Conservation (phyloP, 441 rosid species). For the Erodium trifolium region DNA sequence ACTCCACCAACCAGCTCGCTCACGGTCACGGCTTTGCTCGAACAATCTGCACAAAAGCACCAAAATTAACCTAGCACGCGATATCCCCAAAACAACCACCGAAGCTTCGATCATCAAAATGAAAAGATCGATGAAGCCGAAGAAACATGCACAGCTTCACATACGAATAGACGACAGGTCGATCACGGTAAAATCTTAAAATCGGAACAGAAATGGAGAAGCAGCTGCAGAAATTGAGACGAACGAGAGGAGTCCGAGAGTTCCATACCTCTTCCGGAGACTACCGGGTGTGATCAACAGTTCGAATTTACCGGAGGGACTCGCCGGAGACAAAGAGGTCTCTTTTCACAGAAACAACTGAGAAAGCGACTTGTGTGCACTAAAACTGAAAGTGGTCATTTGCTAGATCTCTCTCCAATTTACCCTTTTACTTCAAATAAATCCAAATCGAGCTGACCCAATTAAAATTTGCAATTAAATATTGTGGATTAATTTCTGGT, state of each 20-base stretch:
- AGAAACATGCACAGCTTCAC: neutral
- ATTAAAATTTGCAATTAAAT: neutral
- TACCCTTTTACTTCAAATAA: neutral
- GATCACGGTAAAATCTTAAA: neutral
- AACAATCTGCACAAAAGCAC: constrained; percentile 7
- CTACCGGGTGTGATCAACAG: constrained; percentile 16
- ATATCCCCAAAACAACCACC: constrained; percentile 8
- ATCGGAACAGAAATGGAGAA: neutral
- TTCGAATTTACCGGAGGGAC: constrained; percentile 18
- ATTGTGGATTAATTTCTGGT: neutral
- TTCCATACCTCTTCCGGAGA: constrained; percentile 23
- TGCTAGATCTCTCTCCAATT: too few species aligned
- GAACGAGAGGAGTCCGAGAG: neutral
- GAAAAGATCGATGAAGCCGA: neutral
- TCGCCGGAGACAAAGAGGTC: constrained; percentile 8
- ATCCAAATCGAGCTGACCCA: neutral
- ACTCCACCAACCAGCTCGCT: constrained; percentile 5
- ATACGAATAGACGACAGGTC: neutral
- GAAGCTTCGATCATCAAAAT: constrained; percentile 15
- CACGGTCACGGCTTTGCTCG: neutral
- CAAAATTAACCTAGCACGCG: constrained; percentile 12
- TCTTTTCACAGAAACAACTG: neutral
- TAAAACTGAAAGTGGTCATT: too few species aligned
- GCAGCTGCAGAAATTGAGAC: constrained; percentile 8
- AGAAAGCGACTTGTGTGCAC: constrained; percentile 3